Base-by-base conservation (phyloP, 768 basidiomycete genomes). In the Auriscalpium orientale region DNA sequence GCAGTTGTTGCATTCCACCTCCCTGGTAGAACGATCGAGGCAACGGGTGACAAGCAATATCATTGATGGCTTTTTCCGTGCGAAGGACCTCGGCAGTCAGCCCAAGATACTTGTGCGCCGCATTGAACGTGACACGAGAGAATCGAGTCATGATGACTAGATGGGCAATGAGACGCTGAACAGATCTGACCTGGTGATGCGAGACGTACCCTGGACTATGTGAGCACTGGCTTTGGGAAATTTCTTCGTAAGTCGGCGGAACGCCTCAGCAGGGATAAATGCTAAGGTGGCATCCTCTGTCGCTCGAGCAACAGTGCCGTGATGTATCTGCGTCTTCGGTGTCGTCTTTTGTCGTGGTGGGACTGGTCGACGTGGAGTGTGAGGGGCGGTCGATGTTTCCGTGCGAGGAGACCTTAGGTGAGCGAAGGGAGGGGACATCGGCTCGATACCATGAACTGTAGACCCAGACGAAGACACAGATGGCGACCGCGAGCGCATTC, bases 261-360 rank as follows among this genome's bases (percentile, higher is more conserved):
- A 99, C 4, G 95, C 97, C 68, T 98, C 94, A 2, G 97, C 95
- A 22, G 97, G 97, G 54, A 99, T 98, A 10, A 99, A 95, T n/a
- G 95, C 97, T 18, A 99, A 74, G 2, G 97, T 98, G 5, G 90
- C 90, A 64, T 99, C 97, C 53, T 91, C 89, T 5, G 87, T 87
- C 8, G 97, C 97, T 38, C 95, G 79, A n/a, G 94, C 95, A 20
- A 98, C 84, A 5, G 89, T 84, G 5, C 89, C 89, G 63, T 84
- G 80, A 63, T 82, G 81, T 46, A 76, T 64, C 47, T 76, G 73
- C 15, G 71, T 61, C 28, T 59, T 58, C 48, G 18, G 18, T 21
- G 58, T 56, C 2, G 35, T 18, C 38, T 35, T 56, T 8, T 51
- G 49, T 16, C n/a, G 22, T 16, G 35, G 34, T 5, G 36, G 50